A percentile compares a stretch with the other conserved stretches of the same genome.
phyloP scores from a whole-genome alignment of 2,329 filamentous ascomycete genomes.

The Ophiostoma tasmaniense region DNA sequence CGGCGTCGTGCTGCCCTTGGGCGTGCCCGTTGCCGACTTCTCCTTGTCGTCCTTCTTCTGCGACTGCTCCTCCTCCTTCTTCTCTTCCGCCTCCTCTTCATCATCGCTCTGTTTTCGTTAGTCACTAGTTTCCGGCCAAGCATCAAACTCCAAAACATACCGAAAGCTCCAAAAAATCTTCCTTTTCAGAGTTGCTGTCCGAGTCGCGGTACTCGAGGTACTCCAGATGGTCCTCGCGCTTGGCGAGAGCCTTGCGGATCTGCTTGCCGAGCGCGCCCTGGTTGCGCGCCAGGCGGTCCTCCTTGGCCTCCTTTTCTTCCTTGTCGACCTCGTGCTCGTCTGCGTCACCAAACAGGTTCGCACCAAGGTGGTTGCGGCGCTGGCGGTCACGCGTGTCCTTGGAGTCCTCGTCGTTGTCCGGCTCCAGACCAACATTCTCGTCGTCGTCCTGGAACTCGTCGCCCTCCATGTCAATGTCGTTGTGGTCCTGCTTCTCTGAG shows the following conservation, averaged over 20 bases:
- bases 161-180: slow-evolving; percentile 28
- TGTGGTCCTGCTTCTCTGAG: slow-evolving; percentile 60
- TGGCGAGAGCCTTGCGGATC: slow-evolving; percentile 71
- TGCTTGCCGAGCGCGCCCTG: slow-evolving; percentile 69
- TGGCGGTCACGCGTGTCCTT: slow-evolving; percentile 65
- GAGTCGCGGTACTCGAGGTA: slow-evolving; percentile 85
- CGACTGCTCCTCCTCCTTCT: slow-evolving; percentile 38
- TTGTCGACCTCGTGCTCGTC: slow-evolving; percentile 65
- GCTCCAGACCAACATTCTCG: slow-evolving; percentile 65
- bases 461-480: slow-evolving; percentile 58
- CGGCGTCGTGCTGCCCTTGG: slow-evolving; percentile 58
- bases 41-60: slow-evolving; percentile 44
- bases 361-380: slow-evolving; percentile 73
- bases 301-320: slow-evolving; percentile 60
- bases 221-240: slow-evolving; percentile 76
- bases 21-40: slow-evolving; percentile 45
- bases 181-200: slow-evolving; percentile 50
- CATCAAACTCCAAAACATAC: slow-evolving; percentile 20
- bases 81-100: slow-evolving; percentile 27
- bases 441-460: slow-evolving; percentile 84
- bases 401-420: slow-evolving; percentile 70
- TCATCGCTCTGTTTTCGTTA: slow-evolving; percentile 33
- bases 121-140: background rate
- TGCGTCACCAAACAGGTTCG: slow-evolving; percentile 68
- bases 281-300: slow-evolving; percentile 56